These are phyloP conservation scores for Coccomyxa subellipsoidea DNA, from an alignment of 163 green algal species.

Conservation along the genomic window DNA sequence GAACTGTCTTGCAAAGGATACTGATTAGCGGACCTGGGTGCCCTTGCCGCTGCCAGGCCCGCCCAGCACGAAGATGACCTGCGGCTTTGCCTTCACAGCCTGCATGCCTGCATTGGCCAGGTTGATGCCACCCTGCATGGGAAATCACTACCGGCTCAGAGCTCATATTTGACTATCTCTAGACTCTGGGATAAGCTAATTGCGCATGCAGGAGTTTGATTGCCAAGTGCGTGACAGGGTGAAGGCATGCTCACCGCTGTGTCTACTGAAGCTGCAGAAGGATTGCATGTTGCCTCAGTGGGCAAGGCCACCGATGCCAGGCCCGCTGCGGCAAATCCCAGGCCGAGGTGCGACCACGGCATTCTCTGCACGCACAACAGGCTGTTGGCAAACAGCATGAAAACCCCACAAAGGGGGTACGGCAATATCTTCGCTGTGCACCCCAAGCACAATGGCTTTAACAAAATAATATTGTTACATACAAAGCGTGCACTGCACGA, in stretches of 20 bases:
- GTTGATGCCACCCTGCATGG: conserved; percentile 20
- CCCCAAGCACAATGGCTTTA: too few relatives aligned
- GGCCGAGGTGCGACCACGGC: not conserved
- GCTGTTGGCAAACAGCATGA: not conserved
- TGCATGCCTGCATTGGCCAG: conserved; percentile 19
- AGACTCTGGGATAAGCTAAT: too few relatives aligned
- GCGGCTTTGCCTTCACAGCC: conserved; percentile 12
- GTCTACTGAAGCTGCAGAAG: not conserved
- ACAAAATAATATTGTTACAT: too few relatives aligned
- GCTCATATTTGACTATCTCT: too few relatives aligned
- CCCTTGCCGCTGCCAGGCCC: conserved; percentile 83
- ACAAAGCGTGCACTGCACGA: too few relatives aligned
- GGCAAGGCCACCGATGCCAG: not conserved
- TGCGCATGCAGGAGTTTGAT: too few relatives aligned
- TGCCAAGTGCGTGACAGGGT: not conserved
- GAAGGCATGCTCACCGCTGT: conserved; percentile 3
- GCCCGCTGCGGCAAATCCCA: conserved; percentile 6
- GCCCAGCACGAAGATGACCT: conserved; percentile 83
- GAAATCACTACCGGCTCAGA: too few relatives aligned
- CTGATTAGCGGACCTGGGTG: conserved; percentile 30
- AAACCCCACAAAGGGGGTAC: too few relatives aligned
- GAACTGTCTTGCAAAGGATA: too few relatives aligned
- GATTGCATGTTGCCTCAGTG: not conserved
- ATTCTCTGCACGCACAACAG: not conserved
- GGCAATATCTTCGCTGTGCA: too few relatives aligned